Base-by-base conservation (phyloP, 2,329 filamentous ascomycete genomes). In the Xylaria digitata region DNA sequence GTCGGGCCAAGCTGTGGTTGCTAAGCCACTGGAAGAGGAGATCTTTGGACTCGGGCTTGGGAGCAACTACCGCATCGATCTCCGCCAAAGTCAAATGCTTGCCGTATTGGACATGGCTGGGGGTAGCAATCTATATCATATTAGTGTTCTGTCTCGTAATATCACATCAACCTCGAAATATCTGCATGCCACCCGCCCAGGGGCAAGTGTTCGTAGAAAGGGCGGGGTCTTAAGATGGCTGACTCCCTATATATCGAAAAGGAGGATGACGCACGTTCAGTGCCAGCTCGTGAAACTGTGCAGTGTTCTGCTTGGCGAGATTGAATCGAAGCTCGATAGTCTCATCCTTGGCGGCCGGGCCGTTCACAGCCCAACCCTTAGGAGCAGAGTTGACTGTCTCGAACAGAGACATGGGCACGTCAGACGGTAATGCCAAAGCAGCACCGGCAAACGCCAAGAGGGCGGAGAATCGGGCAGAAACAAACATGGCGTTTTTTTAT, bases 281-380 rank as follows among this genome's bases (percentile, higher is more conserved):
- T 43, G 54, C 61, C 13, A 64, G 46, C 11, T 64, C 61, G 9
- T 64, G 61, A 48, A 64, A 64, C 46, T 64, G 30, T 23, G 54
- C 61, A 30, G 11, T n/a, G 54, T 64, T 64, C 61, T 64, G 61
- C 61, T 64, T 64, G 46, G 61, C 61, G 26, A 64, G 61, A 26
- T 59, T 30, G 21, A 64, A 43, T 2, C 61, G 61, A 37, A 64
- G 61, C 23, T 64, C 46, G 7, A 64, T 58, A 32, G 30, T 42
- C 37, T 58, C 45, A 21, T 64, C 61, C 54, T 64, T 53, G 23
- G 61, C 32, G 23, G 61, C 61, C 23, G 61, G 32, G 15, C 61
- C 61, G 37, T 52, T 46, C 54, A 43, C 32, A 32, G 17, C 30
- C 61, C 61, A 64, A 9, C 32, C 54, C 11, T 37, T 45, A n/a